Evolutionary conservation across 164 flowering plant genomes (phyloP), one percentile per base, ranked within the genome.

Genomic region (Pachysandra terminalis): DNA sequence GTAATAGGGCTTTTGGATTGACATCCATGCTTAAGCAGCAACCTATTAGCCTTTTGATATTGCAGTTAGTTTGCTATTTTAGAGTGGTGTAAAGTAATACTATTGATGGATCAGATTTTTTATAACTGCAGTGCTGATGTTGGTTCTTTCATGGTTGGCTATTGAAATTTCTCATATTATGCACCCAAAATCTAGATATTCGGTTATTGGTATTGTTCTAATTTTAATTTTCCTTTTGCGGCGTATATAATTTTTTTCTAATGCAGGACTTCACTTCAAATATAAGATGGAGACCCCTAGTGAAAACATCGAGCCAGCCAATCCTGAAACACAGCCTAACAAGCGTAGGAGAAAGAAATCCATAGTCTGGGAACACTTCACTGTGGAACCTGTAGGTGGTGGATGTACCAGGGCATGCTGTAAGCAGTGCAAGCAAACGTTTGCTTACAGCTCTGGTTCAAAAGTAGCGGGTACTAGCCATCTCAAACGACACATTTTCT

Each of bases 391-490:
- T 59, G 77, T 82, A 22, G 70, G 81, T 65, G 72, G 75, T 71
- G 93, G 86, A 25, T 78, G 86, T 73, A 83, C 79, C 19, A 81
- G 82, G 68, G 97, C 98, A 7, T 74, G 59, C 75, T 91, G 96
- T 76, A 94, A 86, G 45, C 88, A 83, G 65, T 91, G 97, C 82
- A 83, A 86, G 59, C 85, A 79, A 71, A 78, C 92, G 15, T 91
- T 89, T 83, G 91, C 97, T 7, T 90, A 93, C 63, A 89, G 84
- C 28, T 83, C 76, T 49, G 96, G 95, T 56, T 64, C 85, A 63
- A 93, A 90, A 73, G 72, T 80, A 53, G 84, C 93, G 3, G 98
- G 97, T 25, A 94, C 96, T 16, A 91, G 95, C 80, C 98, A 91
- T 78, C 96, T 94, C 19, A 90, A 84, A 62, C 83, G 97, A 24